Evolutionary conservation across 169 alveolate species (phyloP).

Genomic region (Babesia ovata): DNA sequence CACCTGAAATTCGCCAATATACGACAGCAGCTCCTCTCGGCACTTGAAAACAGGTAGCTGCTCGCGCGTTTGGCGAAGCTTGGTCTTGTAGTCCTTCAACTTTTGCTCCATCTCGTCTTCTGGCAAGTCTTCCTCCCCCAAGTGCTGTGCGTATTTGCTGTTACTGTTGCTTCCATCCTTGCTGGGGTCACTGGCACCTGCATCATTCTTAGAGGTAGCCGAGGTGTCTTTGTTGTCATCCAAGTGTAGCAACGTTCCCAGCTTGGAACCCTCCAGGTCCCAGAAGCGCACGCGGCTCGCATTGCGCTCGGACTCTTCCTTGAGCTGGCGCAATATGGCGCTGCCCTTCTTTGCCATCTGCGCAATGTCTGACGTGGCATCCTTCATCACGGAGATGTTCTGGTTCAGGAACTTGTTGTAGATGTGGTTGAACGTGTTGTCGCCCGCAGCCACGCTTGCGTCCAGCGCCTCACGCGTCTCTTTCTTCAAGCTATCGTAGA

Average conservation of each 20-base stretch:
- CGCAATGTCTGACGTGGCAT: slow-evolving; percentile 96
- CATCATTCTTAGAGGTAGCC: not conserved
- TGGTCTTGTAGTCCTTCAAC: slow-evolving; percentile 42
- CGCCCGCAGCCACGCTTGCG: slow-evolving; percentile 47
- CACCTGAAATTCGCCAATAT: slow-evolving; percentile 78
- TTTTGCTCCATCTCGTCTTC: slow-evolving; percentile 63
- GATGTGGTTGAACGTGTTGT: slow-evolving; percentile 84
- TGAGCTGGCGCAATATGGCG: slow-evolving; percentile 83
- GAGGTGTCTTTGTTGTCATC: slow-evolving; percentile 47
- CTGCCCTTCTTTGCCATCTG: slow-evolving; percentile 96
- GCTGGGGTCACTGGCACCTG: not conserved
- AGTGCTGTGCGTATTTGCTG: slow-evolving; percentile 33
- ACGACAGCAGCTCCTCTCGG: slow-evolving; percentile 73
- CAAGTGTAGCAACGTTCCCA: slow-evolving; percentile 83
- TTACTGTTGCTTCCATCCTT: not conserved
- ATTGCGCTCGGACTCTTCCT: slow-evolving; percentile 90
- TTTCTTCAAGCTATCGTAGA: slow-evolving; percentile 81
- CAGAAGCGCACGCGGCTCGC: slow-evolving; percentile 91
- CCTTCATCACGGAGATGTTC: slow-evolving; percentile 89
- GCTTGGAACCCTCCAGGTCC: slow-evolving; percentile 91
- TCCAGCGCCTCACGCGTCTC: slow-evolving; percentile 38
- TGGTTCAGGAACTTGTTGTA: slow-evolving; percentile 74
- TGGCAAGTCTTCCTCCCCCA: slow-evolving; percentile 62
- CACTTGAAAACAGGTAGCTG: slow-evolving; percentile 74
- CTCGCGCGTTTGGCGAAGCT: slow-evolving; percentile 57